Evolutionary conservation across 2,329 filamentous ascomycete genomes (phyloP).

Genomic region (Arthroderma sp.): DNA sequence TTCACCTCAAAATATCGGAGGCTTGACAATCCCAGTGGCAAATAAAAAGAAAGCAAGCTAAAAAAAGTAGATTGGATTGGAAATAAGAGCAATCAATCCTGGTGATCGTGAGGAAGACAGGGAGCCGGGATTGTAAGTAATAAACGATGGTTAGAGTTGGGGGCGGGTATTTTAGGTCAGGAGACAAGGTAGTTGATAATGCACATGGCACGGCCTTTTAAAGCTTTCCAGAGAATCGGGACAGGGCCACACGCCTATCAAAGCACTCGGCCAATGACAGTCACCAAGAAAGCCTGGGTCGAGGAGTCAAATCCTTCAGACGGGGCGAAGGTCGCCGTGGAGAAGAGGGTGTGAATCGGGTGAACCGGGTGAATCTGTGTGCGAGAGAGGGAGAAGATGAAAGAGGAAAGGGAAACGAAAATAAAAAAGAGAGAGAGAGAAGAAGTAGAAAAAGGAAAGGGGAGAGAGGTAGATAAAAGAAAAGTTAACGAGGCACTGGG

Average conservation of each 20-base stretch:
- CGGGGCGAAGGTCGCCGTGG: not conserved
- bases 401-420: not conserved
- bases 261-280: slow-evolving; percentile 4
- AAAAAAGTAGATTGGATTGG: not conserved
- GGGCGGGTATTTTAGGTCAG: slow-evolving; percentile 7
- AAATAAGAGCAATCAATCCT: slow-evolving; percentile 4
- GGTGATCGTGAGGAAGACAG: slow-evolving; percentile 2
- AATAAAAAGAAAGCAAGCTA: slow-evolving; percentile 3
- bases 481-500: not conserved
- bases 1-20: not conserved
- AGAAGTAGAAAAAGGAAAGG: slow-evolving; percentile 6
- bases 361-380: not conserved
- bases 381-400: not conserved
- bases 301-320: not conserved
- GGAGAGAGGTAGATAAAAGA: not conserved
- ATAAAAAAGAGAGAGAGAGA: not conserved
- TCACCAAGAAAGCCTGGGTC: not conserved
- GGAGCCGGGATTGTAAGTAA: slow-evolving; percentile 1
- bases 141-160: not conserved
- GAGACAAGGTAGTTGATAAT: slow-evolving; percentile 4
- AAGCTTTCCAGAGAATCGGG: slow-evolving; percentile 16
- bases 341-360: not conserved
- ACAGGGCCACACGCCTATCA: slow-evolving; percentile 13
- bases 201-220: slow-evolving; percentile 16
- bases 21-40: not conserved